Conservation (phyloP, 106 monocot genomes). For the Apostasia ramifera region DNA sequence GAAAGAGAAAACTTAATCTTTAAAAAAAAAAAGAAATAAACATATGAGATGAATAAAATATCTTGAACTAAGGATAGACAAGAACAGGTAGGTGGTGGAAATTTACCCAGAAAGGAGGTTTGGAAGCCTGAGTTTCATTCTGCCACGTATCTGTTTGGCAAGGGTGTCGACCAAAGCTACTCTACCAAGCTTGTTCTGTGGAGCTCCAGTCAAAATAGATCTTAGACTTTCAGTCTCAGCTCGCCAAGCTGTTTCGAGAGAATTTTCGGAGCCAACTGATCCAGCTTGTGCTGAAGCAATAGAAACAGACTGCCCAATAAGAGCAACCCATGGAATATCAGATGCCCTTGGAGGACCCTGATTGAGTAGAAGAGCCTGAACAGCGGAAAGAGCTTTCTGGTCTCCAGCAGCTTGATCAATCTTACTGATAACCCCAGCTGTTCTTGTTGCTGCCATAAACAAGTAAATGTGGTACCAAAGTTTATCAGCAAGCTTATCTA, state of each 20-base stretch:
- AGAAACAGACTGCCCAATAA: constrained; percentile 84
- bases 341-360: constrained; percentile 70
- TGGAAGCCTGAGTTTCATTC: constrained; percentile 89
- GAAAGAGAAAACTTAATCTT: too few species aligned
- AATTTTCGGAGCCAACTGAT: constrained; percentile 67
- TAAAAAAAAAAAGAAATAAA: too few species aligned
- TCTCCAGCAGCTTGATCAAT: constrained; percentile 89
- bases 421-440: constrained; percentile 87
- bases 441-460: constrained; percentile 51
- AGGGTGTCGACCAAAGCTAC: constrained; percentile 81
- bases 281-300: constrained; percentile 93
- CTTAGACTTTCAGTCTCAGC: constrained; percentile 80
- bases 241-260: constrained; percentile 86
- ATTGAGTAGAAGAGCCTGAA: constrained; percentile 62
- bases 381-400: constrained; percentile 66
- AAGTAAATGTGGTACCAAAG: neutral
- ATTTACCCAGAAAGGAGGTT: constrained; percentile 78
- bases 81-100: neutral
- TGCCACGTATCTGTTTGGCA: constrained; percentile 70
- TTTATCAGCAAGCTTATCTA: neutral
- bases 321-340: constrained; percentile 86
- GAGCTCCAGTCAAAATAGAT: constrained; percentile 75
- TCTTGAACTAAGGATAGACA: too few species aligned
- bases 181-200: constrained; percentile 86
- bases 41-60: too few species aligned